Percentiles rank a stretch among this genome's conserved stretches.
Conservation (phyloP, 352 stramenopile species). For the Globisporangium nodosum region DNA sequence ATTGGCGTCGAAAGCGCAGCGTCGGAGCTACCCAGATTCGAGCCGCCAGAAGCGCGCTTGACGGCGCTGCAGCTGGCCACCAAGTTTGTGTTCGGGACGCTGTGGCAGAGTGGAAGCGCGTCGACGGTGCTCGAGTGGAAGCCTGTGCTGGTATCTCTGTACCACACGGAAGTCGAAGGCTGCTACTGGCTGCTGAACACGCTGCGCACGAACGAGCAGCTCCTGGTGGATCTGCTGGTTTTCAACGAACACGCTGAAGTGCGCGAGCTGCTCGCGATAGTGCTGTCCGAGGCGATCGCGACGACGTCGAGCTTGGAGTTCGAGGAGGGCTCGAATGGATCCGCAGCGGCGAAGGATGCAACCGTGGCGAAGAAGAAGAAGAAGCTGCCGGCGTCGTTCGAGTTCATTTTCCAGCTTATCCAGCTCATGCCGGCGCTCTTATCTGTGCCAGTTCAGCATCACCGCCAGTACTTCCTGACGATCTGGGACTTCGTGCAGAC, state of each 20-base stretch:
- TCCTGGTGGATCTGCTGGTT: slow-evolving; percentile 73
- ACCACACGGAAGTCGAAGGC: slow-evolving; percentile 59
- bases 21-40: slow-evolving; percentile 42
- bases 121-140: slow-evolving; percentile 73
- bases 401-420: slow-evolving; percentile 78
- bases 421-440: slow-evolving; percentile 73
- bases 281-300: slow-evolving; percentile 62
- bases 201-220: slow-evolving; percentile 48
- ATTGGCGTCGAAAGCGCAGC: slow-evolving; percentile 25
- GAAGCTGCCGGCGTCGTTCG: slow-evolving; percentile 61
- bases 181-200: slow-evolving; percentile 70
- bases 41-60: slow-evolving; percentile 58
- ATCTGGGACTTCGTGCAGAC: slow-evolving; percentile 76
- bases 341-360: background rate
- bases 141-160: slow-evolving; percentile 58
- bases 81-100: slow-evolving; percentile 83
- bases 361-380: slow-evolving; percentile 12
- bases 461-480: slow-evolving; percentile 70
- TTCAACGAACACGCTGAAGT: slow-evolving; percentile 63
- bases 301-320: slow-evolving; percentile 52
- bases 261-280: slow-evolving; percentile 61
- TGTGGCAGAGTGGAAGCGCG: slow-evolving; percentile 79
- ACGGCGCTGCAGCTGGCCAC: slow-evolving; percentile 75
- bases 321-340: slow-evolving; percentile 24
- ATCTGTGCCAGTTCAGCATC: slow-evolving; percentile 56